These are phyloP conservation scores for Lignosus rhinocerotis DNA, from an alignment of 1,284 basidiomycete genomes.

Conservation along the genomic window DNA sequence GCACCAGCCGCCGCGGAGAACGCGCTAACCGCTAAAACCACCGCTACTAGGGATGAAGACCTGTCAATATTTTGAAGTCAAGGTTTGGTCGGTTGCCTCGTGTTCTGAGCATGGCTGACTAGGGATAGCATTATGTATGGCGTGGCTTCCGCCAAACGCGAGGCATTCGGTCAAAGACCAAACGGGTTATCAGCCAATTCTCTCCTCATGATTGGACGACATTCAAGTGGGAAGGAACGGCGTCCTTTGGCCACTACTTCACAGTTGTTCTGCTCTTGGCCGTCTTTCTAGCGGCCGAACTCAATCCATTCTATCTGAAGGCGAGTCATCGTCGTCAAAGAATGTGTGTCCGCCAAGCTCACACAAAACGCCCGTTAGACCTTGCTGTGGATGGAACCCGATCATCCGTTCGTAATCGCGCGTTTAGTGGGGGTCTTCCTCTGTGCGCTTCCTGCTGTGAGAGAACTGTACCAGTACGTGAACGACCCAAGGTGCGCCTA, in stretches of 20 bases:
- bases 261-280: constrained; percentile 73
- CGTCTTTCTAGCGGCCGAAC: constrained; percentile 79
- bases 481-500: constrained; percentile 68
- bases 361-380: constrained; percentile 40
- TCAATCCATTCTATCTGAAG: constrained; percentile 85
- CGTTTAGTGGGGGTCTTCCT: constrained; percentile 76
- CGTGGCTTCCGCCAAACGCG: constrained; percentile 76
- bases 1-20: constrained; percentile 21
- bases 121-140: constrained; percentile 73
- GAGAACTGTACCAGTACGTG: constrained; percentile 79
- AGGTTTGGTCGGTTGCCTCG: constrained; percentile 44
- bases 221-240: constrained; percentile 84
- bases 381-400: constrained; percentile 85
- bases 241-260: constrained; percentile 73
- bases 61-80: constrained; percentile 84
- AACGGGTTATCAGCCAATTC: constrained; percentile 77
- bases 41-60: constrained; percentile 71
- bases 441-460: constrained; percentile 78
- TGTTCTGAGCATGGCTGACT: constrained; percentile 3
- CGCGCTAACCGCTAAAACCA: constrained; percentile 22
- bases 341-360: background rate
- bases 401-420: constrained; percentile 78
- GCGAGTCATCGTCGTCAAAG: constrained; percentile 37
- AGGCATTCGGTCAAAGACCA: constrained; percentile 75
- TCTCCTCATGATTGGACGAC: constrained; percentile 85